Conservation (phyloP, 2,329 filamentous ascomycete species). For the Periconia sp. region DNA sequence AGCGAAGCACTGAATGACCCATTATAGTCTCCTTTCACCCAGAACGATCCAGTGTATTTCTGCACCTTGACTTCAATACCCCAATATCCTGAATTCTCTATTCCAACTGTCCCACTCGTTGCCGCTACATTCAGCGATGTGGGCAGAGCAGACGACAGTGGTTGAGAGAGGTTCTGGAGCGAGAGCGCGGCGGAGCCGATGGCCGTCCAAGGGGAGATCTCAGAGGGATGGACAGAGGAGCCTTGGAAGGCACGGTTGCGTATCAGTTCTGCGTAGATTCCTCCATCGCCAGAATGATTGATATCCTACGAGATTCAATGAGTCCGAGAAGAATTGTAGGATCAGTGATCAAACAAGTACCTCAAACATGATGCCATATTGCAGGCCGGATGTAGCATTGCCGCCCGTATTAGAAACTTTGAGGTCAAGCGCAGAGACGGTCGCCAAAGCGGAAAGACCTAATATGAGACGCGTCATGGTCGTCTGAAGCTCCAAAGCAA, state of each 20-base stretch:
- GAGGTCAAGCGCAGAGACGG: no score
- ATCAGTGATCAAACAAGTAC: no score
- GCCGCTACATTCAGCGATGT: constrained; percentile 51
- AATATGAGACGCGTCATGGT: no score
- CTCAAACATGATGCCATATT: no score
- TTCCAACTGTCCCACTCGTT: constrained; percentile 47
- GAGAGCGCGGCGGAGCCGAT: constrained; percentile 43
- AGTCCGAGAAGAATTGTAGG: no score
- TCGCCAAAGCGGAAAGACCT: no score
- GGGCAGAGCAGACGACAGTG: constrained; percentile 54
- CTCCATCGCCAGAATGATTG: constrained; percentile 73
- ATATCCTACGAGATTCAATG: constrained; percentile 46
- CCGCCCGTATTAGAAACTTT: no score
- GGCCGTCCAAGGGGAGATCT: constrained; percentile 35
- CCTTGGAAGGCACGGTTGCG: constrained; percentile 74
- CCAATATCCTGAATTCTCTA: constrained; percentile 59
- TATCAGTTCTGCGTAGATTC: constrained; percentile 74
- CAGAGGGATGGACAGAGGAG: constrained; percentile 28
- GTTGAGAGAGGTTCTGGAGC: constrained; percentile 47
- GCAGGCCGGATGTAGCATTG: no score
- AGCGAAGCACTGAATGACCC: constrained; percentile 47
- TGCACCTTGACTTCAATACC: constrained; percentile 58
- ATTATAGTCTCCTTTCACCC: constrained; percentile 48
- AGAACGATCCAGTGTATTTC: constrained; percentile 59
- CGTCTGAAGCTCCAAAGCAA: no score